Base-by-base conservation (phyloP, 768 basidiomycete genomes). In the Tulasnella calospora region DNA sequence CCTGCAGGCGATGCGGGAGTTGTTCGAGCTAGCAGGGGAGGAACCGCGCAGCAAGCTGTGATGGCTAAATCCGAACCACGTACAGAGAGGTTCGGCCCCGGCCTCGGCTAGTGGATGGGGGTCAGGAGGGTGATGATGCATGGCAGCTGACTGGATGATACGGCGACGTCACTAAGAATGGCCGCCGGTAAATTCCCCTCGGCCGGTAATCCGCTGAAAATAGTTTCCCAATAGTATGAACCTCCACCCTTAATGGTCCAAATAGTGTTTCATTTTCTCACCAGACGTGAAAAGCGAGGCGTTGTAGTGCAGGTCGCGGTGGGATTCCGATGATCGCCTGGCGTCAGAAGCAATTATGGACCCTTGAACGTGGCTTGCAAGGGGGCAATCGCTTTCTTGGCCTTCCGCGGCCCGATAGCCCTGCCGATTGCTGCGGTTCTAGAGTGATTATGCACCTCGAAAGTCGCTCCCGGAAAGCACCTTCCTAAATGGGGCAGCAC, bases 1-100 rank as follows among this genome's bases (percentile, higher is more conserved):
- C 21, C 83, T 98, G 80, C 82, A 86, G 76, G 91, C 94, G 80
- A 94, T 97, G 91, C 86, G 88, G 80, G 80, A 82, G 7, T 83
- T 92, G 30, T 92, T 90, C 78, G 85, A 86, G 79, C 81, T 81
- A 30, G 83, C 76, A n/a, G 81, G 33, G 23, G 4, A 40, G 30
- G 27, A 36, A 55, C 33, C 77, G 2, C 61, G 61, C 30, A 67
- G 61, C 33, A 67, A 67, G 30, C 30, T 67, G 61, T 35, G 61
- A 67, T n/a, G 9, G 61, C 55, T 9, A 30, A 4, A 0, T 4
- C 27, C 23, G 55, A 57, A 27, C 1, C 30, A 67, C 21, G 30
- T 67, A 27, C 2, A n/a, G 15, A 27, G 23, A 1, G 30, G 17
- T 27, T 6, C 17, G 61, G 61, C 13, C 30, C 10, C 17, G 0